Evolutionary conservation across 2,329 filamentous ascomycete genomes (phyloP), one percentile per base, ranked within the genome.

Genomic region (Thielaviopsis punctulata): DNA sequence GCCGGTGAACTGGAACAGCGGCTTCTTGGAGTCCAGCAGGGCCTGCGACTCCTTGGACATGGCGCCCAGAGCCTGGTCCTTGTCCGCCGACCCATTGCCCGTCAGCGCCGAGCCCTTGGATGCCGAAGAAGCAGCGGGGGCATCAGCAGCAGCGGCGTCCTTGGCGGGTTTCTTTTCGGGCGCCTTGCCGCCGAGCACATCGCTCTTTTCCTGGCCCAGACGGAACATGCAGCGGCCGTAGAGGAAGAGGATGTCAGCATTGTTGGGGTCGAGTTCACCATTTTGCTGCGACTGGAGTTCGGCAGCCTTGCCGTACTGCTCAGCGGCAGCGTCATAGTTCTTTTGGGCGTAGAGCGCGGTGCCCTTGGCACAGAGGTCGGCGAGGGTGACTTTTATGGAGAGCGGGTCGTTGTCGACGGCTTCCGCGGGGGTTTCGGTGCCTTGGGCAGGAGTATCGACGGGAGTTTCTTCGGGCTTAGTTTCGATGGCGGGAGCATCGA

Each of bases 211-310:
- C 64, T 96, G 85, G 25, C 89, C 92, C 55, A 96, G 84, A 65
- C 89, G 89, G 73, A 94, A 96, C 19, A 98, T 71, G 53, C 87
- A 87, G 63, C 90, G 86, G 13, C 92, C 92, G 67, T 98, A 98
- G 57, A 88, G 78, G 66, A 94, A 98, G 19, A 96, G 78, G 46
- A 98, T 78, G 64, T 96, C 90, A 49, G 89, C 90, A 61, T 98
- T 98, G 54, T 87, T 82, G 3, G 86, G 80, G 15, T 80, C 80
- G 75, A 93, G 85, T 68, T 96, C 92, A 65, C 90, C 92, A 65
- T 95, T 92, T 64, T 95, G 73, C 64, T 86, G 79, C 54, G 86
- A 86, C 68, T 98, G 92, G 56, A 95, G 76, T 65, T 93, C 86
- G 52, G 86, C 86, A 27, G 92, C 92, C 62, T 82, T 79, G 44